Evolutionary conservation across 1,284 basidiomycete species (phyloP).

Genomic region (Ceratobasidium sp.): DNA sequence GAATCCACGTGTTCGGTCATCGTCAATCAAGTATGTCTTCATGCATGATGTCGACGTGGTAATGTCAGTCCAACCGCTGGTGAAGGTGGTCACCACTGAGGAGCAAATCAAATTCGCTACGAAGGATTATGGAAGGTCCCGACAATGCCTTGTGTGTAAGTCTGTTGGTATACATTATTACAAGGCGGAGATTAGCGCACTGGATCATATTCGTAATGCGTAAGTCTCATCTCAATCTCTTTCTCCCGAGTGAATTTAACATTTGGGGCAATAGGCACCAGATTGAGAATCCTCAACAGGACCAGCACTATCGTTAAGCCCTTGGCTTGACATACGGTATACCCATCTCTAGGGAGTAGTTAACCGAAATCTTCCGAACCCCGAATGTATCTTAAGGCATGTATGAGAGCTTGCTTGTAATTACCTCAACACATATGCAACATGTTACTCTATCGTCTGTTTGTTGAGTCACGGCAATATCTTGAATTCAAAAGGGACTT

Average conservation of each 20-base stretch:
- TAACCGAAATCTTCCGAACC: too few species aligned
- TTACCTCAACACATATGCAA: too few species aligned
- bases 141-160: neutral
- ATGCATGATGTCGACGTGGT: slow-evolving; percentile 18
- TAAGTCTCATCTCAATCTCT: neutral
- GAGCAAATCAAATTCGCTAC: neutral
- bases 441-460: too few species aligned
- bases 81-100: neutral
- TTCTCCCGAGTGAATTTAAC: neutral
- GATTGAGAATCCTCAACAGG: neutral
- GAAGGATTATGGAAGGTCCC: neutral
- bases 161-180: neutral
- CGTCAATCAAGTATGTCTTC: neutral
- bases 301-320: neutral
- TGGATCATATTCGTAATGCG: slow-evolving; percentile 13
- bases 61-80: neutral
- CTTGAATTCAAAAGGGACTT: too few species aligned
- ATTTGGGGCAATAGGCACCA: neutral
- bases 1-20: slow-evolving; percentile 3
- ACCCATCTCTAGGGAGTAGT: too few species aligned
- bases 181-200: neutral
- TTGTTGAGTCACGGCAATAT: too few species aligned
- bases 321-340: too few species aligned
- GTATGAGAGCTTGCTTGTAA: too few species aligned
- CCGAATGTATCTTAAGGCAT: too few species aligned